Base-by-base conservation (phyloP, 306 rosid genomes). In the Prunus mongolica region DNA sequence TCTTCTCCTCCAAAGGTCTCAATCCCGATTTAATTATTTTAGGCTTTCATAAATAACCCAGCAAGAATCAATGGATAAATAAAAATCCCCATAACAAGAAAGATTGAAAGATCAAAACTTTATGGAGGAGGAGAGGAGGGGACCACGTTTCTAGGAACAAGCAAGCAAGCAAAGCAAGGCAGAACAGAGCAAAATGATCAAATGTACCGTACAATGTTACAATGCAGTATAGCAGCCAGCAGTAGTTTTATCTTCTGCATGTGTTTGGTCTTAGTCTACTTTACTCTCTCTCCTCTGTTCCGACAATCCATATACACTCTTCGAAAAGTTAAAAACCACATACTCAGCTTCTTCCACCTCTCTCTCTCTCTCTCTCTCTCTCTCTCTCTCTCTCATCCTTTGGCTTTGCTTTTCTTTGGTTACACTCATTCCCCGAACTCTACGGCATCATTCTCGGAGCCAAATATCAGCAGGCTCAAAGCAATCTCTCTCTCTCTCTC, bases 371-470 rank as follows among this genome's bases (percentile, higher is more conserved):
- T 4, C 9, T 34, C 32, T 19, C 20, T 4, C 9, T 15, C 74
- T 56, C 20, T 61, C 82, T 32, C 32, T 19, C 51, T 9, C 67
- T 22, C 58, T 24, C 67, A 50, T 56, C 64, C 64, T 80, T 61
- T 77, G 68, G 60, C 84, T 83, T 89, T 85, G 71, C 88, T 83
- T 89, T 85, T 79, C 92, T 85, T 89, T 58, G 65, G 68, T 56
- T 74, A 54, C 66, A 83, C 91, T 89, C 93, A 83, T 87, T 82
- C 84, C 57, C 91, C 82, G 10, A 22, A 78, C 82, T 69, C 75
- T 49, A 72, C 83, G 73, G 78, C 89, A 86, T 83, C 85, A 79
- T 81, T 81, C 79, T 44, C 49, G 86, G 85, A 77, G 81, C 81
- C 72, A 69, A 61, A 5, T 10, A 4, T 58, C 69, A 65, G 41